These are phyloP conservation scores for Diospyros lotus DNA, from an alignment of 148 eudicot species.

Conservation along the genomic window DNA sequence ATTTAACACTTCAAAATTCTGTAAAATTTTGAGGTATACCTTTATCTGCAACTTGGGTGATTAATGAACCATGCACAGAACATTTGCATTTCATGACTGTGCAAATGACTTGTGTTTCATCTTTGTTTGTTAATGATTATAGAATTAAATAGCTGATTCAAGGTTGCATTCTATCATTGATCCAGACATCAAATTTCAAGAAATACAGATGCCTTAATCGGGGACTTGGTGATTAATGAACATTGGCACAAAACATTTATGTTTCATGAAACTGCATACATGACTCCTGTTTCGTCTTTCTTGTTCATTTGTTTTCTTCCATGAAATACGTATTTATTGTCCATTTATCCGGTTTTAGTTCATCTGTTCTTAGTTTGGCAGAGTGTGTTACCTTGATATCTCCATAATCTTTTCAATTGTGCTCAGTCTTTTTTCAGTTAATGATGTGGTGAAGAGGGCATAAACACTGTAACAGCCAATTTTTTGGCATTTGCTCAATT, in stretches of 20 bases:
- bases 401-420: background rate
- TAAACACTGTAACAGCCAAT: background rate
- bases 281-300: background rate
- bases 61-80: no score
- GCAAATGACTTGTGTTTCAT: no score
- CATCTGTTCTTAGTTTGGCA: background rate
- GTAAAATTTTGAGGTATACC: no score
- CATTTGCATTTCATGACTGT: no score
- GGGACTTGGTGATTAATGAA: no score
- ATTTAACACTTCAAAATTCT: no score
- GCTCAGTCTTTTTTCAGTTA: background rate
- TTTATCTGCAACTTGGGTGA: no score
- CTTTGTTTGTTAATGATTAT: no score
- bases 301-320: background rate
- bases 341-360: background rate
- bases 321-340: background rate
- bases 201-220: no score
- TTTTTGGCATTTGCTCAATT: constrained; percentile 8
- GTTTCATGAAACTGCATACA: background rate
- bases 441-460: background rate
- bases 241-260: background rate
- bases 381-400: background rate
- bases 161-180: no score
- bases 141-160: no score
- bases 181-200: no score